A percentile compares a stretch with the other conserved stretches of the same genome.
Evolutionary conservation across 257 asterid genomes (phyloP).

Genomic region (Misopates orontium): DNA sequence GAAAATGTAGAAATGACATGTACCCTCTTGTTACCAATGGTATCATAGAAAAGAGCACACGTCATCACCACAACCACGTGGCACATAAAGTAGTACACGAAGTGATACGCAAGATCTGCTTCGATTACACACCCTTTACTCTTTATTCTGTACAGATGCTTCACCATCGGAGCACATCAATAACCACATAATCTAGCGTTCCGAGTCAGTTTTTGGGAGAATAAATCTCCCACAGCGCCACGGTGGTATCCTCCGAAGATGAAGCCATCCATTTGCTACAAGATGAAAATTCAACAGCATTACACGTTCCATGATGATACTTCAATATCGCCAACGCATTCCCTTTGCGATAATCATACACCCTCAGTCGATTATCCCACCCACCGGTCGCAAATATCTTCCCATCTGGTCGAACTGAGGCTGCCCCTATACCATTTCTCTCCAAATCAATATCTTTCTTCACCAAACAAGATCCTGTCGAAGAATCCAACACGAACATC

Average conservation of each 20-base stretch:
- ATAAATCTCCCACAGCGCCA: constrained; percentile 91
- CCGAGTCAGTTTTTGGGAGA: constrained; percentile 50
- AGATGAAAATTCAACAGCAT: constrained; percentile 71
- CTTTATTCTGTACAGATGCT: not conserved
- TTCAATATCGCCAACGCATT: constrained; percentile 85
- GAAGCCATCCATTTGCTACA: constrained; percentile 70
- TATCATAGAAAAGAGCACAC: too few species aligned
- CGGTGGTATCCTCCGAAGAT: constrained; percentile 77
- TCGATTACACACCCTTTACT: not conserved
- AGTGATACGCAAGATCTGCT: too few species aligned
- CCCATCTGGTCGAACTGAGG: constrained; percentile 69
- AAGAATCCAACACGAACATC: constrained; percentile 64
- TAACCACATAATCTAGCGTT: not conserved
- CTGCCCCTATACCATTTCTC: constrained; percentile 71
- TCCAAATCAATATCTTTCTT: constrained; percentile 74
- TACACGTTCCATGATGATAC: constrained; percentile 72
- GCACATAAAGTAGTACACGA: too few species aligned
- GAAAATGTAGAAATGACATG: too few species aligned
- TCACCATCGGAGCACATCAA: constrained; percentile 8
- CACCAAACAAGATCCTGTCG: constrained; percentile 57
- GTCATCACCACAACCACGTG: too few species aligned
- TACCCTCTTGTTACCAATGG: too few species aligned
- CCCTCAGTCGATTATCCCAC: constrained; percentile 93
- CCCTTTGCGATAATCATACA: constrained; percentile 79
- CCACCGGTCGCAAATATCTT: constrained; percentile 81